Conservation (phyloP, 805 yeast genomes). For the Saccharomyces kudriavzevii region DNA sequence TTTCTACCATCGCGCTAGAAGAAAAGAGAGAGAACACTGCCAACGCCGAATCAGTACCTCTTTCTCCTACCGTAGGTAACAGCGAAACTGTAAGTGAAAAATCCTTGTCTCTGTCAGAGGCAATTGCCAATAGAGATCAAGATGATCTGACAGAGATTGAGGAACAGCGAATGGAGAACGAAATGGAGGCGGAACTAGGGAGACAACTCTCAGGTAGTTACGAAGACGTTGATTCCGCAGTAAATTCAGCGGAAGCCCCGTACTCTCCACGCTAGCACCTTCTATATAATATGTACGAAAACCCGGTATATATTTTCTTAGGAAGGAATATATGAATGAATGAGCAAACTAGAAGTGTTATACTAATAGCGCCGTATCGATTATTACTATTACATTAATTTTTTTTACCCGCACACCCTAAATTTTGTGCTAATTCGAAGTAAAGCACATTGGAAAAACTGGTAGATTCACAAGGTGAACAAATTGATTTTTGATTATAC, state of each 20-base stretch:
- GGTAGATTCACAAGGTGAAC: not conserved
- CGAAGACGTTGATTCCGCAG: not conserved
- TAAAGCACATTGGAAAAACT: not conserved
- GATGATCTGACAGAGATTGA: constrained; percentile 5
- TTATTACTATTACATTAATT: not conserved
- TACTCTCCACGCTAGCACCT: not conserved
- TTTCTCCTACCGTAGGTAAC: not conserved
- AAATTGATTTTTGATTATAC: not conserved
- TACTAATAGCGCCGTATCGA: not conserved
- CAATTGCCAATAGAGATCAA: constrained; percentile 10
- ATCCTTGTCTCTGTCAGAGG: constrained; percentile 1
- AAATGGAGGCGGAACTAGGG: constrained; percentile 9
- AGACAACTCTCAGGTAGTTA: constrained; percentile 2
- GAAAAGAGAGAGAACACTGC: not conserved
- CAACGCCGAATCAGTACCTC: not conserved
- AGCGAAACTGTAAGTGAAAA: not conserved
- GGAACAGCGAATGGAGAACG: constrained; percentile 12
- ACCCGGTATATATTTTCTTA: not conserved
- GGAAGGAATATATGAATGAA: not conserved
- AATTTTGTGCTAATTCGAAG: not conserved
- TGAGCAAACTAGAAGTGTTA: not conserved
- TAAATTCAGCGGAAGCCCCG: constrained; percentile 3
- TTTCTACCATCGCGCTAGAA: not conserved
- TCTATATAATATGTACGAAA: not conserved
- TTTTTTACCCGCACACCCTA: not conserved